Evolutionary conservation across 2,329 filamentous ascomycete species (phyloP).

Genomic region (Monilinia aucupariae): DNA sequence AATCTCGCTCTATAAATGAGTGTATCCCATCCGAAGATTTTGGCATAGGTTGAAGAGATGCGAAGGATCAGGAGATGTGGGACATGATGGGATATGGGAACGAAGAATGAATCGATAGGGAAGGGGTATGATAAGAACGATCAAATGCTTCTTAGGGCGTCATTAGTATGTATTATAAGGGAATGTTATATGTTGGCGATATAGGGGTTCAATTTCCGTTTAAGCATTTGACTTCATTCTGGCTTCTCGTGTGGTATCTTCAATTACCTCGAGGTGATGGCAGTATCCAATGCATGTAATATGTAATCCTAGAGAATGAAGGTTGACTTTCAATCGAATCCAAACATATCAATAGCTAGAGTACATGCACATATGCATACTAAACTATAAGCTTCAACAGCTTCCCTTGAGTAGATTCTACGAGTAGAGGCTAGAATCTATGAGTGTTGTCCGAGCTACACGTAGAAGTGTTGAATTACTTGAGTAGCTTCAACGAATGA

Average conservation of each 20-base stretch:
- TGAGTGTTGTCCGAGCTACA: neutral
- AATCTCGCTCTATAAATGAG: conserved; percentile 51
- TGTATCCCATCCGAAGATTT: neutral
- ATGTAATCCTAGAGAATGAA: neutral
- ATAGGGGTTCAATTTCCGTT: conserved; percentile 9
- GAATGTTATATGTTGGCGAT: conserved; percentile 8
- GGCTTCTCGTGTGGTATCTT: neutral
- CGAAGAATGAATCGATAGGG: conserved; percentile 3
- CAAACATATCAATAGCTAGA: neutral
- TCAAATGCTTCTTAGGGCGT: neutral
- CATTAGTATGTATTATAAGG: conserved; percentile 15
- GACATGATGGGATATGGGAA: neutral
- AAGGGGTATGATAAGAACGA: neutral
- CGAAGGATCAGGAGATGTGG: neutral
- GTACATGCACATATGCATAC: neutral
- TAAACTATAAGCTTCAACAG: too few species aligned
- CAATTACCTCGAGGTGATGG: neutral
- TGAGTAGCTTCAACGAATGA: conserved; percentile 3
- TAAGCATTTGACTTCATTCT: neutral
- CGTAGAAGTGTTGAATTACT: neutral
- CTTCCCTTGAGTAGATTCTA: neutral
- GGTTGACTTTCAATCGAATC: neutral
- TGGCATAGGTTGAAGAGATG: neutral
- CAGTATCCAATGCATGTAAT: neutral
- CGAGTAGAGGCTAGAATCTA: neutral